Conservation (phyloP, 495 filamentous ascomycete genomes). For the Penicillium coprophilum region DNA sequence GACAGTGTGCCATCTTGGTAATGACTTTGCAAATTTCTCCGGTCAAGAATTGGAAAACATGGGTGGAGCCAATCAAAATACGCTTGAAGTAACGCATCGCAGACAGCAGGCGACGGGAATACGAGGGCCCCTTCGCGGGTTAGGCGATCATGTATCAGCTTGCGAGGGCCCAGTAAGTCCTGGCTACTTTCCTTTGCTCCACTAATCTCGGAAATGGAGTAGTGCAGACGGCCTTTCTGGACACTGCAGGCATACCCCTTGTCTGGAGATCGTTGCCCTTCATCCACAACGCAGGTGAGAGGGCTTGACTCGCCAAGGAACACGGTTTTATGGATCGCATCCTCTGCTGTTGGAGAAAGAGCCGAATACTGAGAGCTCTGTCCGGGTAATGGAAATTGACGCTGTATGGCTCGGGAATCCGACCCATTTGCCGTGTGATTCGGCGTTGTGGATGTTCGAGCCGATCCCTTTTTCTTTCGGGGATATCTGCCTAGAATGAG, state of each 20-base stretch:
- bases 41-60: slow-evolving; percentile 44
- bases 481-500: slow-evolving; percentile 28
- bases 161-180: slow-evolving; percentile 18
- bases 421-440: not conserved
- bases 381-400: not conserved
- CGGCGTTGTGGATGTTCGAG: slow-evolving; percentile 2
- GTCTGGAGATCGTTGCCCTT: slow-evolving; percentile 31
- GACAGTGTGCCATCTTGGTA: slow-evolving; percentile 35
- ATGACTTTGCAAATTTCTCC: slow-evolving; percentile 23
- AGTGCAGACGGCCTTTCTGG: slow-evolving; percentile 37
- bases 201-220: slow-evolving; percentile 32
- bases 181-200: slow-evolving; percentile 13
- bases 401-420: not conserved
- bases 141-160: slow-evolving; percentile 27
- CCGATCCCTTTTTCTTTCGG: slow-evolving; percentile 22
- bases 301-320: slow-evolving; percentile 46
- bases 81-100: slow-evolving; percentile 34
- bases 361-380: slow-evolving; percentile 12
- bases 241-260: slow-evolving; percentile 26
- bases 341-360: slow-evolving; percentile 7
- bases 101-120: slow-evolving; percentile 34
- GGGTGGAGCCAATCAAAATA: slow-evolving; percentile 51
- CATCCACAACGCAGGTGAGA: slow-evolving; percentile 42
- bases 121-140: slow-evolving; percentile 38
- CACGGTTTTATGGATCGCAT: slow-evolving; percentile 33